Evolutionary conservation across 495 filamentous ascomycete genomes (phyloP).

Genomic region (Tuber melanosporum): DNA sequence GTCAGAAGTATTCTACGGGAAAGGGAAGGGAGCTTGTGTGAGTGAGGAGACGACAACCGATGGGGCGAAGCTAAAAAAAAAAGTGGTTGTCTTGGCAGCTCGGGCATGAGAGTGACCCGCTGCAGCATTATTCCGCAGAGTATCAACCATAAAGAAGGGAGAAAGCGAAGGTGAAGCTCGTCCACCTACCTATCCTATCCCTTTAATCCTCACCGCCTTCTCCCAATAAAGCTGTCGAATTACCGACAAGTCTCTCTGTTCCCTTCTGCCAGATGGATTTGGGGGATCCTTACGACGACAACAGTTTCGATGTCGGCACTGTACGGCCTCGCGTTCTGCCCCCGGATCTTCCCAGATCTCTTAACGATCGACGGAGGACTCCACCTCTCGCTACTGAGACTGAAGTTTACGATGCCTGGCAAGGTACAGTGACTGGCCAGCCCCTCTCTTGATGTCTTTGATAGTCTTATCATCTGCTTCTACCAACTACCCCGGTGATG

Average conservation of each 20-base stretch:
- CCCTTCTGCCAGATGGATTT: conserved; percentile 50
- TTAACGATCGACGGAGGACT: conserved; percentile 71
- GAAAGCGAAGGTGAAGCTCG: not conserved
- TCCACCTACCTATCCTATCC: not conserved
- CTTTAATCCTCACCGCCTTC: not conserved
- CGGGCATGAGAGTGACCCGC: not conserved
- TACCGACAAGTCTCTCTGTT: not conserved
- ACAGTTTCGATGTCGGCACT: conserved; percentile 42
- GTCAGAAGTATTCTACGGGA: not conserved
- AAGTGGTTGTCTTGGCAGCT: not conserved
- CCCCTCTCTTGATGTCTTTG: conserved; percentile 15
- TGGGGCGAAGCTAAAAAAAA: not conserved
- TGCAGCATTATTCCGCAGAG: not conserved
- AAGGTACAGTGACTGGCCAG: conserved; percentile 57
- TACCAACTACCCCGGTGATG: not conserved
- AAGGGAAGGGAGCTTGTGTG: not conserved
- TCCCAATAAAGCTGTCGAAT: conserved; percentile 7
- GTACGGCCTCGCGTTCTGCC: conserved; percentile 56
- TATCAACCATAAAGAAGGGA: not conserved
- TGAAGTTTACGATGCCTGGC: conserved; percentile 98
- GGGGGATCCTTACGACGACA: conserved; percentile 42
- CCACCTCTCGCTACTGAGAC: conserved; percentile 57
- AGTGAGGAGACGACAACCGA: not conserved
- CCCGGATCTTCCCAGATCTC: conserved; percentile 77
- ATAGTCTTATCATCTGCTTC: not conserved